Evolutionary conservation across 768 basidiomycete species (phyloP).

Genomic region (Xerocomus potaroensis): DNA sequence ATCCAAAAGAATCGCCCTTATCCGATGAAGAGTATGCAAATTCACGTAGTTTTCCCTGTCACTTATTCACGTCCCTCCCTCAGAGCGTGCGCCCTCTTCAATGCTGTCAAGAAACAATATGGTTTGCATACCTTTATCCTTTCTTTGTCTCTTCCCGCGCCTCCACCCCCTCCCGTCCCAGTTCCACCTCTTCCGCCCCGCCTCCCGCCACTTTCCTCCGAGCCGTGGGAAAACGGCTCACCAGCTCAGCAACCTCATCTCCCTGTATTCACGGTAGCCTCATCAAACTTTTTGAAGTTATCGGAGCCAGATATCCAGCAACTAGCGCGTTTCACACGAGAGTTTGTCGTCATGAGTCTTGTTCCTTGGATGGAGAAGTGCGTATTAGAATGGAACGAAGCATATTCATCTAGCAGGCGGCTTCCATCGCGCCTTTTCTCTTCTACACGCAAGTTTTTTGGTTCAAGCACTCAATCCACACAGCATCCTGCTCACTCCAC

Average conservation of each 20-base stretch:
- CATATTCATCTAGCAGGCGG: slow-evolving; percentile 70
- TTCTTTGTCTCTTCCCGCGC: slow-evolving; percentile 53
- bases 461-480: slow-evolving; percentile 52
- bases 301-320: slow-evolving; percentile 70
- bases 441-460: slow-evolving; percentile 80
- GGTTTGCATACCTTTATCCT: slow-evolving; percentile 76
- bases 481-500: slow-evolving; percentile 36
- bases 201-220: slow-evolving; percentile 47
- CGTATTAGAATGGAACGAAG: slow-evolving; percentile 92
- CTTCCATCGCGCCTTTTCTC: slow-evolving; percentile 84
- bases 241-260: not conserved
- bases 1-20: slow-evolving; percentile 63
- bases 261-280: not conserved
- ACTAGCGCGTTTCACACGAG: slow-evolving; percentile 74
- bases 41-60: slow-evolving; percentile 2
- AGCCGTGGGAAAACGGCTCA: slow-evolving; percentile 20
- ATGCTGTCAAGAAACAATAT: slow-evolving; percentile 85
- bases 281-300: slow-evolving; percentile 43
- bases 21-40: slow-evolving; percentile 74
- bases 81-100: slow-evolving; percentile 75
- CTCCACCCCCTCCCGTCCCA: slow-evolving; percentile 62
- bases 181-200: slow-evolving; percentile 65
- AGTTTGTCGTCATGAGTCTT: slow-evolving; percentile 85
- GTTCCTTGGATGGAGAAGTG: slow-evolving; percentile 97
- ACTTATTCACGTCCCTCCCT: slow-evolving; percentile 5